Percentiles rank a stretch among this genome's conserved stretches.
phyloP scores from a whole-genome alignment of 2,329 filamentous ascomycete genomes.

The Calonectria leucothoes region DNA sequence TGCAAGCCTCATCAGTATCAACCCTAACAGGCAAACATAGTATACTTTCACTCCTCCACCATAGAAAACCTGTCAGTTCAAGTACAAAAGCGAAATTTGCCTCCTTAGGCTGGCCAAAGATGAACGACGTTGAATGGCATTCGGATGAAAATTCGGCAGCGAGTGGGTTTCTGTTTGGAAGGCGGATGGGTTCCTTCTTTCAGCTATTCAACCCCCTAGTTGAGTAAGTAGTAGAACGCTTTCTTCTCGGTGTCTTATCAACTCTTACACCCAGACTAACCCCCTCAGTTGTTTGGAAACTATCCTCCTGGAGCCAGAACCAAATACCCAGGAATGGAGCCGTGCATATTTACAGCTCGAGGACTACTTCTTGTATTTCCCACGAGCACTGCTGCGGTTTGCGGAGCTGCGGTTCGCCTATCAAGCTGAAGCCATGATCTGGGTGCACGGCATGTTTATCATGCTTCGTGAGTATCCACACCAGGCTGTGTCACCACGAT shows the following conservation, averaged over 20 bases:
- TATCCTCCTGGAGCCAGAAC: background rate
- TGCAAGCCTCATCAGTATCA: background rate
- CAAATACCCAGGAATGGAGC: background rate
- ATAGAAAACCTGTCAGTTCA: background rate
- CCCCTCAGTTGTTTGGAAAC: background rate
- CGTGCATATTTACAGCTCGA: background rate
- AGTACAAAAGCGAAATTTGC: background rate
- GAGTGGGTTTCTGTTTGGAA: background rate
- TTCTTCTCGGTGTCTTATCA: fast-evolving
- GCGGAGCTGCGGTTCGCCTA: background rate
- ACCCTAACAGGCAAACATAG: background rate
- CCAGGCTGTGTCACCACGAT: too few relatives aligned
- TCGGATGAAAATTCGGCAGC: background rate
- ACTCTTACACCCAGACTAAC: background rate
- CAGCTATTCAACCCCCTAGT: background rate
- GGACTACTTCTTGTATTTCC: background rate
- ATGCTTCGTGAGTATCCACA: background rate
- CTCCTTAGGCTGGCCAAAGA: background rate
- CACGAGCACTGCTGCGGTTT: background rate
- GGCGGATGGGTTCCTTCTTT: background rate
- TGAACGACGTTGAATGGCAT: background rate
- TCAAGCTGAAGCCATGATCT: constrained; percentile 3
- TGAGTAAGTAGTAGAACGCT: background rate
- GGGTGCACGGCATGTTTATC: constrained; percentile 3
- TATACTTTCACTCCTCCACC: background rate